These are phyloP conservation scores for Urostyla sp. DNA, from an alignment of 73 alveolate species.

Conservation along the genomic window DNA sequence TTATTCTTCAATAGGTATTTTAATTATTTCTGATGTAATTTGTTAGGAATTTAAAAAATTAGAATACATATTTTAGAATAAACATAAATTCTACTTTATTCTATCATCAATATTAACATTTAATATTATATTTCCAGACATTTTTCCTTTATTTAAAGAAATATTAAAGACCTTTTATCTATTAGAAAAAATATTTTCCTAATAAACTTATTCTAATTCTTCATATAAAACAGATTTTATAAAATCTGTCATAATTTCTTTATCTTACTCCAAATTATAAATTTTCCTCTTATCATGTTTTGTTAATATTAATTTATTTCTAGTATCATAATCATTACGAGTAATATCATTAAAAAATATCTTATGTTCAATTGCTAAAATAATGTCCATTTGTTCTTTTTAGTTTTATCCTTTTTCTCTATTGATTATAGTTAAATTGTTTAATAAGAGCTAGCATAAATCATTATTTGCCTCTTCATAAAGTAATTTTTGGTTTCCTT, in stretches of 20 bases:
- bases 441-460: constrained; percentile 25
- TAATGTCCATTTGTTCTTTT: background rate
- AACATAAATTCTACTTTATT: background rate
- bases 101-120: background rate
- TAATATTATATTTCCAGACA: background rate
- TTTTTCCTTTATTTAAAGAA: background rate
- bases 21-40: constrained; percentile 3
- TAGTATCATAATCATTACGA: constrained; percentile 18
- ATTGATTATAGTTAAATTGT: constrained; percentile 31
- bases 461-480: constrained; percentile 17
- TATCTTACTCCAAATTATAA: constrained; percentile 36
- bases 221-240: constrained; percentile 27
- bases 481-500: constrained; percentile 34
- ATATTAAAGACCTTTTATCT: background rate
- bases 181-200: background rate
- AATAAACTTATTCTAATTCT: constrained; percentile 24
- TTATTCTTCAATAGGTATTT: background rate
- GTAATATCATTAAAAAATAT: constrained; percentile 33
- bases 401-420: background rate
- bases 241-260: constrained; percentile 22
- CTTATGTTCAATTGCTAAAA: constrained; percentile 48
- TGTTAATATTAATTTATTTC: constrained; percentile 7
- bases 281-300: constrained; percentile 52
- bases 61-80: background rate
- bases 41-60: background rate